phyloP scores from a whole-genome alignment of 257 asterid species.

The Solanum acaule region DNA sequence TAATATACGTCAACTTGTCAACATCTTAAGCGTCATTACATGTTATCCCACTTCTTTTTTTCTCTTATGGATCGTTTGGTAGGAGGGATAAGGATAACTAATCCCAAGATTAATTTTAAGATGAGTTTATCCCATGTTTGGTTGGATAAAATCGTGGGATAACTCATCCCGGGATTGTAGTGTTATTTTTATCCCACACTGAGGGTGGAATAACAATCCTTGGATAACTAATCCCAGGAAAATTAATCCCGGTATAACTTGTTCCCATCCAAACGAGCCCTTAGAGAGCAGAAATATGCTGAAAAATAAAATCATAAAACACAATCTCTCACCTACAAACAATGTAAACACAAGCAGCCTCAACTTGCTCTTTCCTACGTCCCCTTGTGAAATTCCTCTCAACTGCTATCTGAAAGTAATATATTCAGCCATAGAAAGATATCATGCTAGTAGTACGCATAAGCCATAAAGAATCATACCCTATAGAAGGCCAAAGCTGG shows the following conservation, averaged over 20 bases:
- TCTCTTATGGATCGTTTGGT: too few species aligned
- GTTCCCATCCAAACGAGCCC: background rate
- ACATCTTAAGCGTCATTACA: background rate
- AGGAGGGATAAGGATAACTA: too few species aligned
- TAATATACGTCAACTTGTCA: background rate
- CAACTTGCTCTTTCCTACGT: constrained; percentile 68
- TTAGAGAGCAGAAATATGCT: background rate
- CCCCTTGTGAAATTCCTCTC: constrained; percentile 76
- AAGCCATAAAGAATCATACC: constrained; percentile 21
- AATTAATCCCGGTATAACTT: too few species aligned
- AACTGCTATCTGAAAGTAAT: constrained; percentile 40
- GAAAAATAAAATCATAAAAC: background rate
- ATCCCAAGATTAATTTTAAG: too few species aligned
- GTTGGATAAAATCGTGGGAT: too few species aligned
- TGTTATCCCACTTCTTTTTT: background rate
- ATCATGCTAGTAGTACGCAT: background rate
- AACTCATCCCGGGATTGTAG: too few species aligned
- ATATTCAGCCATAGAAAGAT: background rate
- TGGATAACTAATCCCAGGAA: too few species aligned
- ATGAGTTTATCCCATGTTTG: too few species aligned
- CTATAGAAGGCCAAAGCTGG: constrained; percentile 36
- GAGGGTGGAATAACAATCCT: too few species aligned
- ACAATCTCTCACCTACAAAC: constrained; percentile 43
- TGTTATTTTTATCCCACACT: too few species aligned
- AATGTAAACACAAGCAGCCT: constrained; percentile 79